phyloP scores from a whole-genome alignment of 257 asterid genomes.

The Plectranthus barbatus region DNA sequence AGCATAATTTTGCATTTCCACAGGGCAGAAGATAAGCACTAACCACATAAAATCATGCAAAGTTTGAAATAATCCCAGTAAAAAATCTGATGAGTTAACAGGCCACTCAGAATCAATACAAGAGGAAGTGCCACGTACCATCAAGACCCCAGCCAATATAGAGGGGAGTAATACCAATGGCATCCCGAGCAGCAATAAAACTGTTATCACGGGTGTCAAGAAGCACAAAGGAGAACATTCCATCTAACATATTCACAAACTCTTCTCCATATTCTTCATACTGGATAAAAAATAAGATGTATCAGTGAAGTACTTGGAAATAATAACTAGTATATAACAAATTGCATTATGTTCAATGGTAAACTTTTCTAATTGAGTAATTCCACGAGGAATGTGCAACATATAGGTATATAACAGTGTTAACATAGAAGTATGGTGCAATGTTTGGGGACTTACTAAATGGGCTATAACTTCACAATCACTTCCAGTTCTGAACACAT shows the following conservation, averaged over 20 bases:
- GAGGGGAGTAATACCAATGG: slow-evolving; percentile 97
- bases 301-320: slow-evolving; percentile 11
- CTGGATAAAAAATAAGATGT: slow-evolving; percentile 28
- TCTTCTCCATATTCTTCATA: slow-evolving; percentile 98
- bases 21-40: slow-evolving; percentile 5
- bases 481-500: slow-evolving; percentile 82
- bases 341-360: not conserved
- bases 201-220: slow-evolving; percentile 93
- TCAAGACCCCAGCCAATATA: slow-evolving; percentile 99
- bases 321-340: not conserved
- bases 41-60: not conserved
- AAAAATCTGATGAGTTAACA: not conserved
- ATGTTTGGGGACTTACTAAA: slow-evolving; percentile 53
- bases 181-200: slow-evolving; percentile 99
- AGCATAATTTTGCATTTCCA: not conserved
- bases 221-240: slow-evolving; percentile 99
- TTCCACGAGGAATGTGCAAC: not conserved
- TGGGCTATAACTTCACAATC: slow-evolving; percentile 99
- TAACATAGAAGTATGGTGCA: not conserved
- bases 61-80: slow-evolving; percentile 4
- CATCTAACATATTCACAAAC: slow-evolving; percentile 90
- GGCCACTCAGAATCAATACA: slow-evolving; percentile 10
- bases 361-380: not conserved
- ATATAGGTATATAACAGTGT: not conserved
- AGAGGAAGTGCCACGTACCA: slow-evolving; percentile 40